Percentiles rank a stretch among this genome's conserved stretches.
phyloP scores from a whole-genome alignment of 1,284 basidiomycete species.

The Melampsora abietis-canadensis region DNA sequence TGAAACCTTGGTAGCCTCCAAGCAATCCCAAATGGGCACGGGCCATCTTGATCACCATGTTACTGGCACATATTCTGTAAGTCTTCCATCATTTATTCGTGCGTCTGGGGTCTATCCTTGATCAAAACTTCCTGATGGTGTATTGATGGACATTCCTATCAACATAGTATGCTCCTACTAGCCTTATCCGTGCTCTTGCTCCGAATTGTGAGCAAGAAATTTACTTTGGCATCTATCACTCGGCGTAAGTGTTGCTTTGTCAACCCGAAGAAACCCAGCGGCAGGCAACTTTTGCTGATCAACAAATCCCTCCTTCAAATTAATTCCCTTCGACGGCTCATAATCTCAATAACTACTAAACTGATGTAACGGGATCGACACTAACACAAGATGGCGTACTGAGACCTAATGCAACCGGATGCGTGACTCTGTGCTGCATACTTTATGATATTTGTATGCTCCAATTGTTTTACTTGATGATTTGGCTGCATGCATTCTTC shows the following conservation, averaged over 20 bases:
- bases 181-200: slow-evolving; percentile 18
- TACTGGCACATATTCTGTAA: slow-evolving; percentile 36
- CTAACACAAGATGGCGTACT: slow-evolving; percentile 25
- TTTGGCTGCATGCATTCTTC: background rate
- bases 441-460: slow-evolving; percentile 38
- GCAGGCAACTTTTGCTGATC: too few species aligned
- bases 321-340: too few species aligned
- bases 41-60: slow-evolving; percentile 32
- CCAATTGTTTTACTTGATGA: background rate
- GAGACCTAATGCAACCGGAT: slow-evolving; percentile 37
- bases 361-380: background rate
- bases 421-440: slow-evolving; percentile 37
- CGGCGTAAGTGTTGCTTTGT: slow-evolving; percentile 17
- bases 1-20: background rate
- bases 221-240: slow-evolving; percentile 37
- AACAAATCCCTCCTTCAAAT: too few species aligned
- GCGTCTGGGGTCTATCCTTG: too few species aligned
- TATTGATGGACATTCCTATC: background rate
- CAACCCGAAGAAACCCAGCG: too few species aligned
- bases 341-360: background rate
- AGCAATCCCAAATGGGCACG: slow-evolving; percentile 30
- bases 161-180: slow-evolving; percentile 38
- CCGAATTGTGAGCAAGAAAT: slow-evolving; percentile 25
- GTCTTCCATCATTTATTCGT: background rate
- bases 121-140: too few species aligned